A percentile compares a stretch with the other conserved stretches of the same genome.
phyloP scores from a whole-genome alignment of 129 eudicot genomes.

The Mikania micrantha region DNA sequence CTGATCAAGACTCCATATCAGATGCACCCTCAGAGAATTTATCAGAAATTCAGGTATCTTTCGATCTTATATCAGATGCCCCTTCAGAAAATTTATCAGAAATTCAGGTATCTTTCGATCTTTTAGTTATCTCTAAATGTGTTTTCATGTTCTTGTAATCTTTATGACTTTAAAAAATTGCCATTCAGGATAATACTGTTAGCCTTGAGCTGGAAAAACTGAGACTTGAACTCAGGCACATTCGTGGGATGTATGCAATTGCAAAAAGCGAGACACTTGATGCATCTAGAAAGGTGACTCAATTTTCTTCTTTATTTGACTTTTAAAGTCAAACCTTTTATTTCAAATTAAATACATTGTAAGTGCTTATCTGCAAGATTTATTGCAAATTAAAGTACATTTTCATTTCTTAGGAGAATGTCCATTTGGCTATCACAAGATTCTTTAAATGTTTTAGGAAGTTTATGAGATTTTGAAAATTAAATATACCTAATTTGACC shows the following conservation, averaged over 20 bases:
- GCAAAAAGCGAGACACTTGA: slow-evolving; percentile 74
- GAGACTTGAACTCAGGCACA: slow-evolving; percentile 66
- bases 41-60: slow-evolving; percentile 47
- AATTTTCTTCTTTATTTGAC: neutral
- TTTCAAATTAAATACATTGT: neutral
- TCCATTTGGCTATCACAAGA: neutral
- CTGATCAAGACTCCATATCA: slow-evolving; percentile 48
- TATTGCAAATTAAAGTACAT: neutral
- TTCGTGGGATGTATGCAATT: slow-evolving; percentile 67
- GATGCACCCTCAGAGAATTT: slow-evolving; percentile 31
- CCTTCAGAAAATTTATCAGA: too few relatives aligned
- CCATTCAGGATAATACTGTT: slow-evolving; percentile 35
- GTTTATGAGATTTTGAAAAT: neutral
- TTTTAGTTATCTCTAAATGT: neutral
- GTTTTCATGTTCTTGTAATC: neutral
- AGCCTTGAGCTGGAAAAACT: slow-evolving; percentile 74
- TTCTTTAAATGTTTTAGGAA: neutral
- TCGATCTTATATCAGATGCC: too few relatives aligned
- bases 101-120: too few relatives aligned
- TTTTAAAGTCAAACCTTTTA: slow-evolving; percentile 3
- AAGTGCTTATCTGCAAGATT: neutral
- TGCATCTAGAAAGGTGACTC: slow-evolving; percentile 73
- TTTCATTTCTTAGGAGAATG: neutral
- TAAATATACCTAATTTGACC: neutral
- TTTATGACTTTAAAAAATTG: neutral